These are phyloP conservation scores for Euphorbia schlechtendalii DNA, from an alignment of 441 rosid genomes.

Conservation along the genomic window DNA sequence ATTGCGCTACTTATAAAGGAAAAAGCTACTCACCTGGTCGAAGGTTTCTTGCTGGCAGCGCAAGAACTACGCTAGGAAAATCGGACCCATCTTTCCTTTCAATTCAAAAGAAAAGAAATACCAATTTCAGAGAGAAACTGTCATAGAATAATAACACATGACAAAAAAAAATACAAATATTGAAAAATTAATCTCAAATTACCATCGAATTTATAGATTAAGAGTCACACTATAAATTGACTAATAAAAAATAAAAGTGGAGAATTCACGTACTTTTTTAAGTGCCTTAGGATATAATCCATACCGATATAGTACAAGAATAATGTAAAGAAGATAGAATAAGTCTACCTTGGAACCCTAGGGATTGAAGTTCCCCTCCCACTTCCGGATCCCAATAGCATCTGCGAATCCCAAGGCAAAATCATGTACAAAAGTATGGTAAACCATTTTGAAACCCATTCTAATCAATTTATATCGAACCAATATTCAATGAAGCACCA, in stretches of 20 bases:
- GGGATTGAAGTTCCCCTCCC: slow-evolving; percentile 12
- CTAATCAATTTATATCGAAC: background rate
- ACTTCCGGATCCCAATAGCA: background rate
- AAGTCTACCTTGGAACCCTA: slow-evolving; percentile 1
- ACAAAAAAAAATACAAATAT: no score
- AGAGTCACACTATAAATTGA: no score
- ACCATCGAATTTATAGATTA: no score
- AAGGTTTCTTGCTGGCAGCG: slow-evolving; percentile 14
- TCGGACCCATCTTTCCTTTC: slow-evolving; percentile 16
- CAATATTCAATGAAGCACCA: background rate
- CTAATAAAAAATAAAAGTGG: no score
- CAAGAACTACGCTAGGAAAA: slow-evolving; percentile 12
- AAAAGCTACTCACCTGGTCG: slow-evolving; percentile 18
- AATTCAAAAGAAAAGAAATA: slow-evolving; percentile 9
- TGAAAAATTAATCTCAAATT: no score
- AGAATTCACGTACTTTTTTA: background rate
- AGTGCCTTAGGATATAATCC: background rate
- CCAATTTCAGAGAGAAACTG: slow-evolving; percentile 4
- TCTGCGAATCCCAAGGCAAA: background rate
- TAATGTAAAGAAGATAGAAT: background rate
- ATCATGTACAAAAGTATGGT: background rate
- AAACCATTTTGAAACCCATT: background rate
- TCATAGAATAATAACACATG: no score
- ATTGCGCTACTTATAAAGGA: background rate
- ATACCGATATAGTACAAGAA: background rate